Conservation (phyloP, 1,284 basidiomycete genomes). For the Dichomitus squalens region DNA sequence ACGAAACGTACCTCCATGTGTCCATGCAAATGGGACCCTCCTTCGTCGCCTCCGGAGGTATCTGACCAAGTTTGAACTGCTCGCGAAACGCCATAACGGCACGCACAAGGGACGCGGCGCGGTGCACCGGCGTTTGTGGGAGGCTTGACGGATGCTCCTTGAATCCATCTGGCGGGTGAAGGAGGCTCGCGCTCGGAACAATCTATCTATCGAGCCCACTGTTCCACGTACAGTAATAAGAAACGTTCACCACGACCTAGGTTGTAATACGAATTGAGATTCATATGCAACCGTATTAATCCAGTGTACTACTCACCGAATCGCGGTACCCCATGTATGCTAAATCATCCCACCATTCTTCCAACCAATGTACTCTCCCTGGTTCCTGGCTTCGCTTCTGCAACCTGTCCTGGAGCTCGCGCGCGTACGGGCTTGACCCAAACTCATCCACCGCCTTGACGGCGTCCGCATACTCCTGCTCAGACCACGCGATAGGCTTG, state of each 20-base stretch:
- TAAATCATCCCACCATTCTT: constrained; percentile 82
- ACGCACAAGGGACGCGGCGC: constrained; percentile 75
- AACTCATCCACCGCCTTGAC: constrained; percentile 67
- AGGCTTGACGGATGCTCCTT: constrained; percentile 63
- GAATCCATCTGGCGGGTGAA: constrained; percentile 64
- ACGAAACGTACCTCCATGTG: constrained; percentile 75
- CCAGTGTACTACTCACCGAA: constrained; percentile 50
- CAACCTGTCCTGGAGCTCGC: constrained; percentile 60
- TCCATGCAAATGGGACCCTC: constrained; percentile 86
- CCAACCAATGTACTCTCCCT: constrained; percentile 65
- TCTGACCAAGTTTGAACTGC: constrained; percentile 62
- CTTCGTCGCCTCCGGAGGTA: constrained; percentile 75
- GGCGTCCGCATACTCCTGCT: constrained; percentile 55
- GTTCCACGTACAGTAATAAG: constrained; percentile 70
- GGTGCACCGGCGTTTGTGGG: constrained; percentile 58
- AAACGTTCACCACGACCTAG: constrained; percentile 80
- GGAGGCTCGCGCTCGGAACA: neutral
- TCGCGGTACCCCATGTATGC: constrained; percentile 77
- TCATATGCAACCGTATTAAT: neutral
- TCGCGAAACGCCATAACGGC: constrained; percentile 75
- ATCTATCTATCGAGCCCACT: neutral
- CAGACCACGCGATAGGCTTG: constrained; percentile 64
- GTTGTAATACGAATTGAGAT: neutral
- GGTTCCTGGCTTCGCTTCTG: constrained; percentile 49
- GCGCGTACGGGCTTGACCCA: constrained; percentile 45